A percentile compares a stretch with the other conserved stretches of the same genome.
Conservation (phyloP, 306 rosid genomes). For the Citrullus mucosospermus region DNA sequence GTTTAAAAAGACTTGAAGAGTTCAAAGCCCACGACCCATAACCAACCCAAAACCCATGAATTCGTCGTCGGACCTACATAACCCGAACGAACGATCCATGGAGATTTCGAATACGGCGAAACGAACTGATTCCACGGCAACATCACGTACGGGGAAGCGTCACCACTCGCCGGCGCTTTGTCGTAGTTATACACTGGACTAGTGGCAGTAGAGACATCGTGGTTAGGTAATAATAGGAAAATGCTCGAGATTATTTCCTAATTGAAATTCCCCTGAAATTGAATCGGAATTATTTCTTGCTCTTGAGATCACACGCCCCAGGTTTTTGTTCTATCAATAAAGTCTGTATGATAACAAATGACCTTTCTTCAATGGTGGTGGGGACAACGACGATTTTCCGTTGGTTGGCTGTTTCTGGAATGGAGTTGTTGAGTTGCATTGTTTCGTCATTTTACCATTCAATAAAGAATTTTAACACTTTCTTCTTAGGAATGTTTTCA, state of each 20-base stretch:
- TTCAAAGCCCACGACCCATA: too few relatives aligned
- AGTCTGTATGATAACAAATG: neutral
- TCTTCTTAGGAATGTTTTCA: neutral
- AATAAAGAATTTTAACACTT: neutral
- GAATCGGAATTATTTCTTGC: neutral
- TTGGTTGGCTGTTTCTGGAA: neutral
- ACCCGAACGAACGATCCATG: too few relatives aligned
- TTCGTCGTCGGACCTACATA: too few relatives aligned
- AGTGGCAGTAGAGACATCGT: too few relatives aligned
- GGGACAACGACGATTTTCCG: neutral
- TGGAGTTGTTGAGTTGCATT: neutral
- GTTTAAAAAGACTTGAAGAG: too few relatives aligned
- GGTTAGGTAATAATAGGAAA: neutral
- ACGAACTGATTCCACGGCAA: too few relatives aligned
- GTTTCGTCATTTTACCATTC: neutral
- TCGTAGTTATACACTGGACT: too few relatives aligned
- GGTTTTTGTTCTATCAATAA: neutral
- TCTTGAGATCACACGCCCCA: neutral
- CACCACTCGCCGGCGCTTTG: too few relatives aligned
- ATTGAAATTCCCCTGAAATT: neutral
- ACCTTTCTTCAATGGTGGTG: neutral
- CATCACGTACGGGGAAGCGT: too few relatives aligned
- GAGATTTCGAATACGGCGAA: too few relatives aligned
- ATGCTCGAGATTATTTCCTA: neutral
- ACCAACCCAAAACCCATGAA: too few relatives aligned